phyloP scores from a whole-genome alignment of 2,329 filamentous ascomycete genomes.

The Byssochlamys sp. region DNA sequence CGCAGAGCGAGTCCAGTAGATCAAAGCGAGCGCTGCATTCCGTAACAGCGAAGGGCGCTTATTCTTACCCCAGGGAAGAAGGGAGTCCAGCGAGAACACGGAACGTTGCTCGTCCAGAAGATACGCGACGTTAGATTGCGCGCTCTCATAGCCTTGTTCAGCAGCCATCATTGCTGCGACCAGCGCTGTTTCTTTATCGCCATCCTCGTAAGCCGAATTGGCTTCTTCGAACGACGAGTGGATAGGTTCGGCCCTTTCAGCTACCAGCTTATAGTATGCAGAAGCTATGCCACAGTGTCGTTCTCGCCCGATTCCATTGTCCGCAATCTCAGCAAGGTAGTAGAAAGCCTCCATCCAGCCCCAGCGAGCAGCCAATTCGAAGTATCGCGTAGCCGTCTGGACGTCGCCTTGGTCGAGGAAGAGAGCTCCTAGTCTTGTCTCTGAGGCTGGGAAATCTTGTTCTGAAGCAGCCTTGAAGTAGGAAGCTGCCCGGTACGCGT shows the following conservation, averaged over 20 bases:
- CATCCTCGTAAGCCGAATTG: constrained; percentile 68
- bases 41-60: constrained; percentile 39
- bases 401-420: constrained; percentile 84
- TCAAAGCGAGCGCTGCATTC: constrained; percentile 61
- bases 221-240: constrained; percentile 74
- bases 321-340: constrained; percentile 78
- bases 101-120: constrained; percentile 67
- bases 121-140: constrained; percentile 82
- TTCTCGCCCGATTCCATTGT: constrained; percentile 70
- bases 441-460: constrained; percentile 68
- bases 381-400: constrained; percentile 70
- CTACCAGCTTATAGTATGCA: constrained; percentile 71
- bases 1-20: constrained; percentile 91
- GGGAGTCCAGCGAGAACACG: constrained; percentile 46
- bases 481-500: constrained; percentile 62
- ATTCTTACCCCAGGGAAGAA: constrained; percentile 40
- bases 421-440: constrained; percentile 71
- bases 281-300: constrained; percentile 67
- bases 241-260: constrained; percentile 61
- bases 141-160: constrained; percentile 82
- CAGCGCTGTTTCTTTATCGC: constrained; percentile 70
- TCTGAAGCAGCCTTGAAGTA: constrained; percentile 71
- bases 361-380: constrained; percentile 73
- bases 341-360: constrained; percentile 83
- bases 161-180: constrained; percentile 77